Conservation (phyloP, 2,329 filamentous ascomycete species). For the Myrmaecium sp. region DNA sequence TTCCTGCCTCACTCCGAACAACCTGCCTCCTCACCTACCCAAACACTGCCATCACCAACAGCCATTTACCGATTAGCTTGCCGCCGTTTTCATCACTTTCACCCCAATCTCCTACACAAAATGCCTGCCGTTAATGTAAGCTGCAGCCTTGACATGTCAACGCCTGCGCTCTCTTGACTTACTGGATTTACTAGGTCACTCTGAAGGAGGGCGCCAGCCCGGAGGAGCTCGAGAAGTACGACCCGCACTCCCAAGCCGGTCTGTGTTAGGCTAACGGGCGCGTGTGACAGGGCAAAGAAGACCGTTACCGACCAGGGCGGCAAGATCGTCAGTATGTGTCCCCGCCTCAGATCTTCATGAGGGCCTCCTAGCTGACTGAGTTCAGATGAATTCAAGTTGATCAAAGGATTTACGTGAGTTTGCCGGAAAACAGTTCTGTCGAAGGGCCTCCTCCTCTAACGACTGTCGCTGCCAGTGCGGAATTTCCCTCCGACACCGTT, state of each 20-base stretch:
- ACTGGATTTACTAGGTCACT: conserved; percentile 60
- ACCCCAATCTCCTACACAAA: conserved; percentile 6
- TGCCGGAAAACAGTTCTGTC: conserved; percentile 1
- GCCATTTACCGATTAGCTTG: too few relatives aligned
- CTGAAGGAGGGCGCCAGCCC: conserved; percentile 53
- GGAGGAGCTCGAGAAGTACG: conserved; percentile 52
- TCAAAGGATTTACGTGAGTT: conserved; percentile 85
- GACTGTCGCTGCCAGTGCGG: too few relatives aligned
- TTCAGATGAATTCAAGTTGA: conserved; percentile 68
- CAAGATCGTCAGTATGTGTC: conserved; percentile 60
- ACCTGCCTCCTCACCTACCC: conserved; percentile 2
- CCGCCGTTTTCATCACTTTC: conserved; percentile 1
- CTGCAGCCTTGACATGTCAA: too few relatives aligned
- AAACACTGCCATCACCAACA: conserved; percentile 1
- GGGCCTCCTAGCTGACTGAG: too few relatives aligned
- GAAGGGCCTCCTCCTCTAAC: conserved; percentile 1
- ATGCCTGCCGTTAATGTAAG: conserved; percentile 23
- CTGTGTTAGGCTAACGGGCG: not conserved
- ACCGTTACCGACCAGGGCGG: conserved; percentile 59
- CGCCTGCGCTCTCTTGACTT: too few relatives aligned
- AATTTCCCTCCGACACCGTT: conserved; percentile 51
- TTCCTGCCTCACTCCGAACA: too few relatives aligned
- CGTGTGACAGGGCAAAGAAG: conserved; percentile 51
- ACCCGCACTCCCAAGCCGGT: conserved; percentile 1
- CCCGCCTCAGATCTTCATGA: too few relatives aligned